phyloP scores from a whole-genome alignment of 352 stramenopile genomes.

The Phytophthora multivora region DNA sequence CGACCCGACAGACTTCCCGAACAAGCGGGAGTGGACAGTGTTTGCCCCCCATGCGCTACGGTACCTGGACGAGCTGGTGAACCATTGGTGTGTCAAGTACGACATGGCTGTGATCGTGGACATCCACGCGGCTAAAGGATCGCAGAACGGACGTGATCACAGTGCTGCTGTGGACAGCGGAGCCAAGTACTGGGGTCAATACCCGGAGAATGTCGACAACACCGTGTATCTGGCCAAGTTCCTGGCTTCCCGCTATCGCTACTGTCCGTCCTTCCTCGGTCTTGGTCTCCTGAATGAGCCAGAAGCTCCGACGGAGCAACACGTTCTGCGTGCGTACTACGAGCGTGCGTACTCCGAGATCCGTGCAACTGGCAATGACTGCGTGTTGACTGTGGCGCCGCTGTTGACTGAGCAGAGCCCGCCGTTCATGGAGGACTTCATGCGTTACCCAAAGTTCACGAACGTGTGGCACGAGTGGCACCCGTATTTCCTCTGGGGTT shows the following conservation, averaged over 20 bases:
- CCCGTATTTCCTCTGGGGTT: constrained; percentile 88
- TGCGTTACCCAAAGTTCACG: constrained; percentile 54
- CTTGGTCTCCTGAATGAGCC: constrained; percentile 82
- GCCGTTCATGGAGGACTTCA: constrained; percentile 62
- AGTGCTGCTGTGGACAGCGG: constrained; percentile 56
- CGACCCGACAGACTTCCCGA: constrained; percentile 58
- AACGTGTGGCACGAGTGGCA: constrained; percentile 91
- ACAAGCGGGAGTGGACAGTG: constrained; percentile 51
- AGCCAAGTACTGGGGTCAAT: constrained; percentile 60
- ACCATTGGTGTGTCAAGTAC: constrained; percentile 49
- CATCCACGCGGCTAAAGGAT: constrained; percentile 82
- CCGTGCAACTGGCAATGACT: constrained; percentile 68
- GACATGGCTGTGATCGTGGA: constrained; percentile 76
- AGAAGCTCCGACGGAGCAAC: constrained; percentile 46
- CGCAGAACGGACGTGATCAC: constrained; percentile 82
- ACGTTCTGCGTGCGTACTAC: constrained; percentile 79
- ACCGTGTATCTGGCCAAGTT: constrained; percentile 62
- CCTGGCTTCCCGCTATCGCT: constrained; percentile 69
- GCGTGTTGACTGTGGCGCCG: constrained; percentile 67
- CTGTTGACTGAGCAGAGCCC: constrained; percentile 63
- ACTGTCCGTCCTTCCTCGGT: constrained; percentile 74
- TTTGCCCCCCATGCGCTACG: constrained; percentile 45
- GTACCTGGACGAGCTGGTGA: constrained; percentile 62
- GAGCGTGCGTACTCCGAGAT: constrained; percentile 72
- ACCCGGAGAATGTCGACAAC: constrained; percentile 67